phyloP scores from a whole-genome alignment of 2,329 filamentous ascomycete genomes.

The Cordyceps cicadae region DNA sequence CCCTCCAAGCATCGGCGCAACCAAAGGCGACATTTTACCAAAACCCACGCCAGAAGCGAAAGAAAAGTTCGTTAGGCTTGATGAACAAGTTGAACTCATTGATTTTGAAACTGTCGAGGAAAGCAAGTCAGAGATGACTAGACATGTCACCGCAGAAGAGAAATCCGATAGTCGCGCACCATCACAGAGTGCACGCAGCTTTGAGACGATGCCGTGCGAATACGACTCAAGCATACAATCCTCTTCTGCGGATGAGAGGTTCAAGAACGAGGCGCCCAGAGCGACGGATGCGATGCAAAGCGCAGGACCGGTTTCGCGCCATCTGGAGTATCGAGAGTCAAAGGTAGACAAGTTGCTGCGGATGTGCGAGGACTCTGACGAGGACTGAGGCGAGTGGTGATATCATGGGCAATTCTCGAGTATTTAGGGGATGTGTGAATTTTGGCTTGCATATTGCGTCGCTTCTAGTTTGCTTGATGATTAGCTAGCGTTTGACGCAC shows the following conservation, averaged over 20 bases:
- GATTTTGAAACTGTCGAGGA: background rate
- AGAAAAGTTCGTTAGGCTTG: background rate
- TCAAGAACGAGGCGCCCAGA: background rate
- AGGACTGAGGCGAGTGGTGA: background rate
- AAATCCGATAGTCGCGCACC: background rate
- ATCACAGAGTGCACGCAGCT: background rate
- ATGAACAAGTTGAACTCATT: background rate
- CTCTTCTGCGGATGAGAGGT: background rate
- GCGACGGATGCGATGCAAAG: background rate
- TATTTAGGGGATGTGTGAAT: too few species aligned
- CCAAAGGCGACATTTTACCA: too few species aligned
- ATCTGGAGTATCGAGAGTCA: background rate
- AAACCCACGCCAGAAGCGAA: background rate
- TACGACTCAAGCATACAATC: background rate
- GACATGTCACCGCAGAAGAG: background rate
- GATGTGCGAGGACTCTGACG: background rate
- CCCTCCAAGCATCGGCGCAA: too few species aligned
- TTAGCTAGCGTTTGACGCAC: constrained; percentile 47
- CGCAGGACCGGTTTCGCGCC: background rate
- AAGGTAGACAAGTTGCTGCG: background rate
- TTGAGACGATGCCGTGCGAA: background rate
- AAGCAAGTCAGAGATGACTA: background rate
- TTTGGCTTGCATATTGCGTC: background rate
- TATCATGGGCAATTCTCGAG: too few species aligned
- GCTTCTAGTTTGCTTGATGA: background rate